Evolutionary conservation across 2,329 filamentous ascomycete genomes (phyloP), one percentile per base, ranked within the genome.

Genomic region (Emergomyces pasteurianus): DNA sequence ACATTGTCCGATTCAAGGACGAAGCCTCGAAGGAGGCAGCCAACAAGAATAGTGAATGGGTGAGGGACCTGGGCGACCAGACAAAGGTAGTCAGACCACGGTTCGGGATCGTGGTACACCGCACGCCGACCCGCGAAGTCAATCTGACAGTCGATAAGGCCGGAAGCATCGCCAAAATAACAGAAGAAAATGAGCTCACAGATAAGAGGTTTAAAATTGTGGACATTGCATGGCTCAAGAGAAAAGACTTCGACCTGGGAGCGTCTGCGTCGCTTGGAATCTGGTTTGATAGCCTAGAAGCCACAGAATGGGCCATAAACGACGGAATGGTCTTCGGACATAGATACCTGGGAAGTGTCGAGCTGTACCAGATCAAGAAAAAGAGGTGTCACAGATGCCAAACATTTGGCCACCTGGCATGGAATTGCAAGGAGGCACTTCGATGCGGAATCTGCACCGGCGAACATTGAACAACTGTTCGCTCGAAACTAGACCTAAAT

Each of bases 161-260:
- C 26, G 34, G 62, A 46, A 55, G 60, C 14, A 66, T 66, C 40
- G 10, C 21, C 36, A 61, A 66, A 60, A 58, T 65, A 36, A 62
- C 63, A 57, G 61, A 64, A 50, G 62, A 66, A 53, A 66, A 65
- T 57, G 61, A 65, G 23, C 42, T 63, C 14, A 52, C 14, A n/a
- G 52, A 60, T 42, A 60, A 63, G 31, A 61, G 61, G 9, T 68
- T 66, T 59, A 46, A 60, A 14, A 68, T 72, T 55, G 60, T 68
- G 18, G 65, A 71, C 2, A 59, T 69, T 9, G 64, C 65, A 50
- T 71, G 63, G 67, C 60, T 69, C 3, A 70, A 69, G 60, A 66
- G 61, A 54, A 68, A 58, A 42, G 69, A 68, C 58, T 67, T 63
- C 23, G 38, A 53, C 0, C 36, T 71, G 3, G 66, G 66, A 12